Conservation (phyloP, 768 basidiomycete species). For the Podaxis pistillaris region DNA sequence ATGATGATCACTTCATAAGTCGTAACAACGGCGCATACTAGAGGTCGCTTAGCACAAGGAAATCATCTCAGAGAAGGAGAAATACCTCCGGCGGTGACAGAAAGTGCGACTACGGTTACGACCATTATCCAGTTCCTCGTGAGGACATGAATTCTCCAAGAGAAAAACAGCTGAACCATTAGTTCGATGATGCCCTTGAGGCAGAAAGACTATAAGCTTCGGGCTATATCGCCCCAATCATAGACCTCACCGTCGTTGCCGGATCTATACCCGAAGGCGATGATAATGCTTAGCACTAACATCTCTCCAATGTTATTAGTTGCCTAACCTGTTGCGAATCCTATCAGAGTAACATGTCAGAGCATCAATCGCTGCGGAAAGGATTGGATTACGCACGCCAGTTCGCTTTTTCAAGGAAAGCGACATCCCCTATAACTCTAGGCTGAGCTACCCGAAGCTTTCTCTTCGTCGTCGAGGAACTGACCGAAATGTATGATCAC, state of each 20-base stretch:
- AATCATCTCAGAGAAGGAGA: background rate
- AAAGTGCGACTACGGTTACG: constrained; percentile 17
- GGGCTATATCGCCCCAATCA: background rate
- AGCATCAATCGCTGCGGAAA: background rate
- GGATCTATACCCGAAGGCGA: constrained; percentile 33
- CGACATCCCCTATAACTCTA: constrained; percentile 17
- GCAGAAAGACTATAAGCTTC: background rate
- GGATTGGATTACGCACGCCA: constrained; percentile 10
- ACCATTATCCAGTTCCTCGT: constrained; percentile 22
- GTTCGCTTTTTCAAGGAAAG: constrained; percentile 12
- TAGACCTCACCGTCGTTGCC: constrained; percentile 36
- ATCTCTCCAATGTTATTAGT: no score
- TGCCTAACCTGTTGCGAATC: constrained; percentile 16
- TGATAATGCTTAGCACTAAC: background rate
- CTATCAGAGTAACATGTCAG: background rate
- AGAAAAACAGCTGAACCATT: constrained; percentile 47
- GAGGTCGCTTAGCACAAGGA: background rate
- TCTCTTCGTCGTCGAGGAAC: constrained; percentile 1
- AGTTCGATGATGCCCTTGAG: constrained; percentile 42
- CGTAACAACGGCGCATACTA: constrained; percentile 28
- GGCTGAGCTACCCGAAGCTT: background rate
- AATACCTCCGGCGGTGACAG: constrained; percentile 23
- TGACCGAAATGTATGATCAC: constrained; percentile 46
- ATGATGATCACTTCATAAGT: constrained; percentile 24
- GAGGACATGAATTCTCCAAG: constrained; percentile 31